Evolutionary conservation across 306 rosid species (phyloP).

Genomic region (Canavalia gladiata): DNA sequence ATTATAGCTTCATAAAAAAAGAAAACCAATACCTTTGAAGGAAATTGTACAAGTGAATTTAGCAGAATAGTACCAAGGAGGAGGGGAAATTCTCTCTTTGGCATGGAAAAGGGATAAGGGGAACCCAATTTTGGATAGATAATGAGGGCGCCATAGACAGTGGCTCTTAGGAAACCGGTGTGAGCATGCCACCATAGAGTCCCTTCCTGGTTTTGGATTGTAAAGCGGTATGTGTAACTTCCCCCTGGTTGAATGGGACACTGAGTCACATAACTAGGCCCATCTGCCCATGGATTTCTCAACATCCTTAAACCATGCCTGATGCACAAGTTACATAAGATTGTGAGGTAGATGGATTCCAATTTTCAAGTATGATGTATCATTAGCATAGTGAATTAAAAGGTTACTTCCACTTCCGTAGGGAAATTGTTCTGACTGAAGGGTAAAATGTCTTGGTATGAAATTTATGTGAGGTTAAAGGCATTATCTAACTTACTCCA

Average conservation of each 20-base stretch:
- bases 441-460: background rate
- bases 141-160: constrained; percentile 89
- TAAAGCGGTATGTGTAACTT: constrained; percentile 88
- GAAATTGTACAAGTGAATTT: background rate
- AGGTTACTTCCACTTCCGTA: background rate
- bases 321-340: constrained; percentile 30
- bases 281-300: constrained; percentile 98
- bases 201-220: constrained; percentile 83
- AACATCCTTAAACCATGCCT: constrained; percentile 95
- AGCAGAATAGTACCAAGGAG: constrained; percentile 72
- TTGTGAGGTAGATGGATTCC: constrained; percentile 31
- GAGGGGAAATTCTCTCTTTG: constrained; percentile 70
- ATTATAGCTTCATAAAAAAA: constrained; percentile 11
- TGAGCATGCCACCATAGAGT: constrained; percentile 99
- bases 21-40: no score
- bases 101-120: constrained; percentile 80
- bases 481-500: no score
- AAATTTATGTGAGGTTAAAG: background rate
- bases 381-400: constrained; percentile 10
- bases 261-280: constrained; percentile 86
- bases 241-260: constrained; percentile 93
- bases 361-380: constrained; percentile 27
- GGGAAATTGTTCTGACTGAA: constrained; percentile 19
- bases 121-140: constrained; percentile 77
- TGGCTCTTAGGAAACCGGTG: constrained; percentile 84